Base-by-base conservation (phyloP, 2,329 filamentous ascomycete species). In the Fusarium sp. region DNA sequence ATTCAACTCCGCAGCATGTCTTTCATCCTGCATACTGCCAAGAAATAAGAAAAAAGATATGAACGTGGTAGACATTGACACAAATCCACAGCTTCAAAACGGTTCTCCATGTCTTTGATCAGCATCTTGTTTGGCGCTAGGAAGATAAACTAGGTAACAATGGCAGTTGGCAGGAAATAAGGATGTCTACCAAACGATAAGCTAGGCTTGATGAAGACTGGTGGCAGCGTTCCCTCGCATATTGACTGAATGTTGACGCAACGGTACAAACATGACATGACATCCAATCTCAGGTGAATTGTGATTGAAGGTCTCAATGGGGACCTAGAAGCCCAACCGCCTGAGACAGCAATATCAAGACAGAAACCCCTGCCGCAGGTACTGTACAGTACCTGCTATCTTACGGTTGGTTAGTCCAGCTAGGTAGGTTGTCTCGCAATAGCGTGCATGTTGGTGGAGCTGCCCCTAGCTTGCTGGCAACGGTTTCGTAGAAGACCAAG, bases 161-260 rank as follows among this genome's bases (percentile, higher is more conserved):
- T 63, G 55, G 49, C 19, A 41, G 51, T 58, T 55, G 54, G 44
- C 53, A 58, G 31, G 53, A 62, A 64, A 60, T 44, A 62, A 56
- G 46, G 14, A 63, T 48, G 48, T 61, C 41, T 68, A 49, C 23
- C 49, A 63, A 23, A 34, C 44, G 54, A 44, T 19, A 44, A 43
- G 31, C 67, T 70, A 68, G 31, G 13, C 54, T 61, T 13, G 10
- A 68, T 54, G 4, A 42, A 70, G 58, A 34, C 34, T 65, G 68
- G 63, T 23, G 49, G 26, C 9, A 23, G 9, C 30, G 13, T 46
- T 51, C 49, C 54, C 58, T 70, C 54, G 14, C 54, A 51, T 64
- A 41, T 34, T 46, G 39, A 59, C 53, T 46, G 59, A 46, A 39
- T 52, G 42, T 48, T 37, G 54, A 56, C 48, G 50, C 46, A 31